Conservation (phyloP, 306 rosid genomes). For the Fagus sylvatica region DNA sequence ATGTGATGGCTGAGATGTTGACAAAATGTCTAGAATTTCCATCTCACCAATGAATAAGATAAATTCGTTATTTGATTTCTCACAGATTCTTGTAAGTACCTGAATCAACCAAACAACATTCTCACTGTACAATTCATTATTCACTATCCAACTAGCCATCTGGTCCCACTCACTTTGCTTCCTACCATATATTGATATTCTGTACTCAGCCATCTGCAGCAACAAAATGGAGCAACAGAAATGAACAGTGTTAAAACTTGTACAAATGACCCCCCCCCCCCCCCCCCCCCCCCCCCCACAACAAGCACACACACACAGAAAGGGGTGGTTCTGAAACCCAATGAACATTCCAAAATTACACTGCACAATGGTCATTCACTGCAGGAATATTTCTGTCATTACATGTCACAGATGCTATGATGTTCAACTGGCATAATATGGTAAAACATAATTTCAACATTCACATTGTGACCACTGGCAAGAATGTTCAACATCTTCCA, state of each 20-base stretch:
- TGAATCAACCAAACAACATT: slow-evolving; percentile 99
- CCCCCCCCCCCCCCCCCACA: neutral
- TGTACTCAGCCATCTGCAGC: slow-evolving; percentile 98
- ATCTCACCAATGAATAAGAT: slow-evolving; percentile 1
- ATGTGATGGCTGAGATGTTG: neutral
- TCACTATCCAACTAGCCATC: slow-evolving; percentile 98
- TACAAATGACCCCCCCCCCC: neutral
- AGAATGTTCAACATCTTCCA: neutral
- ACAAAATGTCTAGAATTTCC: neutral
- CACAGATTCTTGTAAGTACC: slow-evolving; percentile 45
- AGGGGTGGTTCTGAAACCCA: no score
- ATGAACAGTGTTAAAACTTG: slow-evolving; percentile 2
- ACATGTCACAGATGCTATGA: neutral
- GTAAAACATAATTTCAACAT: neutral
- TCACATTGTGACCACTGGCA: neutral
- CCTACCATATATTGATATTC: slow-evolving; percentile 94
- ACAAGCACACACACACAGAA: no score
- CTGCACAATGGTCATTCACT: neutral
- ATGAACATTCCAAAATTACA: no score
- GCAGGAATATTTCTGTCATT: neutral
- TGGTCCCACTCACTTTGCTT: slow-evolving; percentile 99
- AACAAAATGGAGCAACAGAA: slow-evolving; percentile 24
- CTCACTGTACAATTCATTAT: slow-evolving; percentile 86
- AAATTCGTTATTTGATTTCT: slow-evolving; percentile 2
- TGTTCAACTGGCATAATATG: neutral